phyloP scores from a whole-genome alignment of 768 basidiomycete genomes.

The Rhizopogon salebrosus region DNA sequence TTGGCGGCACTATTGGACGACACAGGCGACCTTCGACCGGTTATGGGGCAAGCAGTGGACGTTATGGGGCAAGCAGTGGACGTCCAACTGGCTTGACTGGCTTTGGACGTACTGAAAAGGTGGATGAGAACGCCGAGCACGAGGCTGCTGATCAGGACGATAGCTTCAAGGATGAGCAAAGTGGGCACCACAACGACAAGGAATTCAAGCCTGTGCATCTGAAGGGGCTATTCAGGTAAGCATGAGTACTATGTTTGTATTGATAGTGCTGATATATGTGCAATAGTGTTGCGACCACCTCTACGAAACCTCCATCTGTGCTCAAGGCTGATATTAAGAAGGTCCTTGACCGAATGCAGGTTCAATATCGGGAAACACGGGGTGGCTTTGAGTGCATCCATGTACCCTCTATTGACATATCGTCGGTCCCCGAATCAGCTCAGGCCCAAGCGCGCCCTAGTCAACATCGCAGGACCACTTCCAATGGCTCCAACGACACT shows the following conservation, averaged over 20 bases:
- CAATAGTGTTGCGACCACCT: constrained; percentile 86
- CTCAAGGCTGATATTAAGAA: constrained; percentile 82
- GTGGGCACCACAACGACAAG: constrained; percentile 50
- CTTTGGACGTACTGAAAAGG: constrained; percentile 48
- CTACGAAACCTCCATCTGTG: constrained; percentile 75
- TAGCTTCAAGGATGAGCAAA: constrained; percentile 43
- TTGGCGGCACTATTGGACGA: constrained; percentile 59
- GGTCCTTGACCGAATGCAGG: constrained; percentile 91
- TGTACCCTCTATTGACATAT: constrained; percentile 86
- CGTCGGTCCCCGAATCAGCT: constrained; percentile 54
- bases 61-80: constrained; percentile 32
- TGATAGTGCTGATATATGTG: constrained; percentile 1
- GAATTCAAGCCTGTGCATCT: constrained; percentile 93
- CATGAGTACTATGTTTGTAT: constrained; percentile 7
- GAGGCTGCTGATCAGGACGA: constrained; percentile 34
- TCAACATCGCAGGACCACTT: constrained; percentile 38
- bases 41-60: constrained; percentile 31
- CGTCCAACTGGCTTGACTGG: constrained; percentile 34
- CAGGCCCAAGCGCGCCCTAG: constrained; percentile 21
- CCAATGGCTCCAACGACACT: constrained; percentile 49
- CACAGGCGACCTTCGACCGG: constrained; percentile 71
- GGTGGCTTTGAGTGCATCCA: constrained; percentile 96
- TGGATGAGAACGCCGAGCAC: constrained; percentile 43
- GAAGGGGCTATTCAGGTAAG: constrained; percentile 91
- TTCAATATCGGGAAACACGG: constrained; percentile 88